Base-by-base conservation (phyloP, 2,329 filamentous ascomycete species). In the Sordariomycetes sp. region DNA sequence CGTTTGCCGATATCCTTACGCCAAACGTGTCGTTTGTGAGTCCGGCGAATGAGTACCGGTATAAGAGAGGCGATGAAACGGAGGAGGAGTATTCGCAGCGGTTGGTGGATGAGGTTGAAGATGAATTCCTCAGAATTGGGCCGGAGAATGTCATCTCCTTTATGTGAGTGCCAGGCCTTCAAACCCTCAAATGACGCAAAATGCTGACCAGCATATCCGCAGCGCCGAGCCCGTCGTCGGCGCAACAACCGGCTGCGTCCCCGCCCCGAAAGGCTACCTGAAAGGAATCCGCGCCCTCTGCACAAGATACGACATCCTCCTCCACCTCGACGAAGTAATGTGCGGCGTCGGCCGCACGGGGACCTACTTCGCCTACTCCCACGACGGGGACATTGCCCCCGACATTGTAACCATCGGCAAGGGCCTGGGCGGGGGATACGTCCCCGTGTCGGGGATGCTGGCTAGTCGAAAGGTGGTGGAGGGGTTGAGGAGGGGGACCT, bases 251-350 rank as follows among this genome's bases (percentile, higher is more conserved):
- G 89, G 86, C 0, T 89, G 84, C 63, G 82, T 89, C 0, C 77
- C 84, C 1, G 73, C 85, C 0, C 76, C 85, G 0, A 71, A 74
- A 0, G 87, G 86, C 0, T 94, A 94, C 62, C 81, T 91, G 54
- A 70, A 74, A 55, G 86, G 84, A 0, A 81, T 92, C 68, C 79
- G 79, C 63, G 71, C 72, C 1, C 73, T 94, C 1, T 94, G 89
- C 66, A 77, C 85, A 56, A 81, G 80, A 60, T 76, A 92, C 64
- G 87, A 85, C 0, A 82, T 85, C 0, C 76, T 94, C 0, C 73
- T 94, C n/a, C 85, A 92, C 52, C 70, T 92, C 0, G 89, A 94
- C 64, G 89, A 92, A 55, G 77, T 90, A 52, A 89, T 90, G 85
- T 85, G 80, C 53, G 84, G 84, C 2, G 78, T 79, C 67, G 83